phyloP scores from a whole-genome alignment of 495 filamentous ascomycete genomes.

The Penicillium samsonianum region DNA sequence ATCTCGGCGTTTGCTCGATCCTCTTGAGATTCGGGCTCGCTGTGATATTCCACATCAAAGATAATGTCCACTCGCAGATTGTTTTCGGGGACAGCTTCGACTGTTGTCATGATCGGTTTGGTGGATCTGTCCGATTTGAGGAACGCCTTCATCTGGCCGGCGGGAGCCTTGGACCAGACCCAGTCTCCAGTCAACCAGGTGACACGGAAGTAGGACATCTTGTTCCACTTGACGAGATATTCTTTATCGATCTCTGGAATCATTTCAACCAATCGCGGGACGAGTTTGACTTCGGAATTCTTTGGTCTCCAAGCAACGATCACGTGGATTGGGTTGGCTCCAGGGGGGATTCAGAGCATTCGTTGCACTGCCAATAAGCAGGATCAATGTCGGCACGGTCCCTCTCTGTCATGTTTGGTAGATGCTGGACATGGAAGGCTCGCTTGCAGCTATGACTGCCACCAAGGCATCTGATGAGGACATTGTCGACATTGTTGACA shows the following conservation, averaged over 20 bases:
- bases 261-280: slow-evolving; percentile 52
- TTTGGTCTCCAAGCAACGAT: slow-evolving; percentile 86
- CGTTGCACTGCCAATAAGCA: slow-evolving; percentile 80
- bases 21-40: slow-evolving; percentile 25
- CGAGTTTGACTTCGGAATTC: slow-evolving; percentile 41
- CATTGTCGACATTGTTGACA: slow-evolving; percentile 71
- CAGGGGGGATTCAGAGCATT: slow-evolving; percentile 62
- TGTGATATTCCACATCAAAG: slow-evolving; percentile 70
- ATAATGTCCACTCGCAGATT: slow-evolving; percentile 86
- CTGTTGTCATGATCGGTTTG: slow-evolving; percentile 65
- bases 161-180: slow-evolving; percentile 73
- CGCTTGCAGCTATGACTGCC: slow-evolving; percentile 59
- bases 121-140: slow-evolving; percentile 63
- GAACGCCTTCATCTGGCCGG: slow-evolving; percentile 67
- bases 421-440: slow-evolving; percentile 80
- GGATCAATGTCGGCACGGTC: slow-evolving; percentile 46
- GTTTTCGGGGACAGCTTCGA: slow-evolving; percentile 83
- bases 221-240: slow-evolving; percentile 87
- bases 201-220: slow-evolving; percentile 73
- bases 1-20: slow-evolving; percentile 47
- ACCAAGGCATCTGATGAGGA: slow-evolving; percentile 75
- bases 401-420: slow-evolving; percentile 40
- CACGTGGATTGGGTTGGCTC: slow-evolving; percentile 51
- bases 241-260: slow-evolving; percentile 73
- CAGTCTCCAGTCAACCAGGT: slow-evolving; percentile 87